A percentile compares a stretch with the other conserved stretches of the same genome.
phyloP scores from a whole-genome alignment of 441 rosid species.

The Geranium incanum region DNA sequence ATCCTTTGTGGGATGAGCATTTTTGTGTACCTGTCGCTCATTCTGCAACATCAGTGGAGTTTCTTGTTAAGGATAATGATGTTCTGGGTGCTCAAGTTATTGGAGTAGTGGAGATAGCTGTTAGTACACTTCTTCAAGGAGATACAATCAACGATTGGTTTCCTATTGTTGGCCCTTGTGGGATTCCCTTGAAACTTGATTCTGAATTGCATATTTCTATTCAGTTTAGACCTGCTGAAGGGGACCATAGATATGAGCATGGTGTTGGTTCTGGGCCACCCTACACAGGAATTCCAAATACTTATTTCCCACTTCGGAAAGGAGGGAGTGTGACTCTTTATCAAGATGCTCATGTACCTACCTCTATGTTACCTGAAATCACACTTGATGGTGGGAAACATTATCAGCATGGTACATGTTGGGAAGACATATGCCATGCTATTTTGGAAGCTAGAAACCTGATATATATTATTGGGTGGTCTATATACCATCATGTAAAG shows the following conservation, averaged over 20 bases:
- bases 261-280: conserved; percentile 87
- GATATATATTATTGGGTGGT: conserved; percentile 93
- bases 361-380: conserved; percentile 57
- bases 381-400: conserved; percentile 53
- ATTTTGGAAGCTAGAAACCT: conserved; percentile 66
- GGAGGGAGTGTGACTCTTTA: conserved; percentile 80
- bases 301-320: conserved; percentile 91
- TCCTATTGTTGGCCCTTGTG: conserved; percentile 30
- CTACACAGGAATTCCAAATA: conserved; percentile 73
- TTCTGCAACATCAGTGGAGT: conserved; percentile 46
- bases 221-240: conserved; percentile 41
- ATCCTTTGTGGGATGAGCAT: conserved; percentile 72
- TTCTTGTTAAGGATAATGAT: conserved; percentile 77
- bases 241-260: conserved; percentile 36
- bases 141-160: conserved; percentile 34
- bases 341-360: conserved; percentile 96
- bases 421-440: conserved; percentile 84
- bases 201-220: conserved; percentile 51
- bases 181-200: conserved; percentile 26
- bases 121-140: conserved; percentile 41
- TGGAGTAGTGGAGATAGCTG: conserved; percentile 51
- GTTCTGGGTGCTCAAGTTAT: conserved; percentile 73
- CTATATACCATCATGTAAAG: conserved; percentile 82
- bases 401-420: conserved; percentile 83
- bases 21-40: conserved; percentile 65